Conservation (phyloP, 345 rosid species). For the Brassica rapa region DNA sequence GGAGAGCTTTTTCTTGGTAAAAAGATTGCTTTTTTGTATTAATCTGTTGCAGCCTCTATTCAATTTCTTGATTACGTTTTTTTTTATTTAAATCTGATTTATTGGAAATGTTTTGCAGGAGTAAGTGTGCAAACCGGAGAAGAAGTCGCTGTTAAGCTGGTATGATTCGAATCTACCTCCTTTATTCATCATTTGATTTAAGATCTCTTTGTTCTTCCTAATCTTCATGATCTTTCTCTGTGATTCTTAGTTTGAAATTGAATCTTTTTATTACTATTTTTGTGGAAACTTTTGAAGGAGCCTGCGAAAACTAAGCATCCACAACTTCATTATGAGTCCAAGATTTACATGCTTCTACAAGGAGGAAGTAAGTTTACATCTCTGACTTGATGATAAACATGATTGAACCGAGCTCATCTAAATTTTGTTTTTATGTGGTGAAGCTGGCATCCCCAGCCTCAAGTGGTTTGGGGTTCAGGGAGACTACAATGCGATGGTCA, state of each 20-base stretch:
- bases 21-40: neutral
- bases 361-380: constrained; percentile 73
- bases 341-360: constrained; percentile 81
- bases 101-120: constrained; percentile 5
- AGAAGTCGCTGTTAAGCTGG: constrained; percentile 47
- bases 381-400: neutral
- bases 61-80: neutral
- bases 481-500: constrained; percentile 81
- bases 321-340: constrained; percentile 86
- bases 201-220: neutral
- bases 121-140: constrained; percentile 43
- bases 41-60: neutral
- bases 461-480: constrained; percentile 87
- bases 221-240: neutral
- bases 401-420: constrained; percentile 1
- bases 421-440: constrained; percentile 22
- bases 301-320: constrained; percentile 86
- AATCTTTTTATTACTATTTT: neutral
- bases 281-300: constrained; percentile 52
- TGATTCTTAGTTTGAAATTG: constrained; percentile 4
- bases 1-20: constrained; percentile 42
- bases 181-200: neutral
- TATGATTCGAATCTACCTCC: constrained; percentile 12
- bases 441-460: constrained; percentile 83
- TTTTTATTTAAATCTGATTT: neutral